Evolutionary conservation across 441 rosid genomes (phyloP), one percentile per base, ranked within the genome.

Genomic region (Mallotus japonicus): DNA sequence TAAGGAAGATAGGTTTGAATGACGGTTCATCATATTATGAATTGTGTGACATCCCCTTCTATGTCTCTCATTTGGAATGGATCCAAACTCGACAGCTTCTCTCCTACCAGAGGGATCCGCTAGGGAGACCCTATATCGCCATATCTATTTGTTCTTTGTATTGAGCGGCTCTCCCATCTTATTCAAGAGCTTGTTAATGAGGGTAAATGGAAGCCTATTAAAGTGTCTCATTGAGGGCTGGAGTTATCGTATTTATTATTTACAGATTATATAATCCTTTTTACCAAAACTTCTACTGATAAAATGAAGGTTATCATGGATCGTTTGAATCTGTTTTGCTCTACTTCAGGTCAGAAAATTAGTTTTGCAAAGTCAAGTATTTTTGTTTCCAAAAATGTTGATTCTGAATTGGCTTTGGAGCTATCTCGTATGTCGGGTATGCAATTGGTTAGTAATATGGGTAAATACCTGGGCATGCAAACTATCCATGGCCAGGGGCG

Each of bases 91-190:
- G 13, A 40, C 4, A 8, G 1, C 8, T 63, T 63, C 11, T 15
- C 6, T 0, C 67, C 67, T 0, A 15, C 67, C 3, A 1, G 51
- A 4, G 49, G 67, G 0, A 5, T 63, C 2, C 49, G 51, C 4
- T 49, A 63, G 40, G 67, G 67, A 1, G 67, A 63, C 11, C 51
- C 67, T 7, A 17, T 63, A 3, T 63, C 67, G 0, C 67, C 67
- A 0, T 63, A 63, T 17, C 7, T 63, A 3, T 63, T 63, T 15
- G 47, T 63, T 0, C 67, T 63, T 8, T 63, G 67, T 15, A 17
- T 63, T 0, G 51, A 42, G 13, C 24, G 22, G 20, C 49, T 63
- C 0, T 17, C 20, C 0, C 51, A 63, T 0, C 4, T 63, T 2
- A 8, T 63, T n/a, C 12, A 14, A 2, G 22, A 46, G 11, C 5